phyloP scores from a whole-genome alignment of 1,139 yeast genomes.

The Meyerozyma elateridarum region DNA sequence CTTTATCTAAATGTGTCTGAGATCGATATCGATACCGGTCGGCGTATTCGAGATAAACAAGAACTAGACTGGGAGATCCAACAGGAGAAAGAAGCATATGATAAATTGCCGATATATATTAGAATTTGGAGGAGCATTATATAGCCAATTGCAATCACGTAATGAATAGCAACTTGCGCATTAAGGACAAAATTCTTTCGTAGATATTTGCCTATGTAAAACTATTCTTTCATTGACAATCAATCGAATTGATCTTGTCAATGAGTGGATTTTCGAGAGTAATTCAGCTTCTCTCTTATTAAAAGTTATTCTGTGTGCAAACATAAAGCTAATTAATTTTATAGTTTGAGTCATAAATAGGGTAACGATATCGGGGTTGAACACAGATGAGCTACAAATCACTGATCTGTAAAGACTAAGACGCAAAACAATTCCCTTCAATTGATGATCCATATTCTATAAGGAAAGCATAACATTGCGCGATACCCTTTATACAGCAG shows the following conservation, averaged over 20 bases:
- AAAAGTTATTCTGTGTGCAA: not conserved
- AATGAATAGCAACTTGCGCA: too few species aligned
- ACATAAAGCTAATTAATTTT: not conserved
- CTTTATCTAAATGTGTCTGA: slow-evolving; percentile 21
- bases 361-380: not conserved
- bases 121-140: not conserved
- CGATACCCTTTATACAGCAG: too few species aligned
- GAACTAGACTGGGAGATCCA: slow-evolving; percentile 20
- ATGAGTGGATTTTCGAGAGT: not conserved
- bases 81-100: slow-evolving; percentile 14
- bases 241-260: not conserved
- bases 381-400: not conserved
- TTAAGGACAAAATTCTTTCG: too few species aligned
- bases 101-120: slow-evolving; percentile 8
- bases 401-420: not conserved
- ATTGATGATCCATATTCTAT: not conserved
- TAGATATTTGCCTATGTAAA: not conserved
- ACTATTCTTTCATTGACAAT: not conserved
- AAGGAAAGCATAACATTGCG: too few species aligned
- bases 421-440: not conserved
- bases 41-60: slow-evolving; percentile 26
- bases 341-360: not conserved
- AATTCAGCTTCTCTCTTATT: not conserved
- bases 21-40: slow-evolving; percentile 33
- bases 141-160: not conserved